Base-by-base conservation (phyloP, 163 green algal species). In the Volvox carteri region DNA sequence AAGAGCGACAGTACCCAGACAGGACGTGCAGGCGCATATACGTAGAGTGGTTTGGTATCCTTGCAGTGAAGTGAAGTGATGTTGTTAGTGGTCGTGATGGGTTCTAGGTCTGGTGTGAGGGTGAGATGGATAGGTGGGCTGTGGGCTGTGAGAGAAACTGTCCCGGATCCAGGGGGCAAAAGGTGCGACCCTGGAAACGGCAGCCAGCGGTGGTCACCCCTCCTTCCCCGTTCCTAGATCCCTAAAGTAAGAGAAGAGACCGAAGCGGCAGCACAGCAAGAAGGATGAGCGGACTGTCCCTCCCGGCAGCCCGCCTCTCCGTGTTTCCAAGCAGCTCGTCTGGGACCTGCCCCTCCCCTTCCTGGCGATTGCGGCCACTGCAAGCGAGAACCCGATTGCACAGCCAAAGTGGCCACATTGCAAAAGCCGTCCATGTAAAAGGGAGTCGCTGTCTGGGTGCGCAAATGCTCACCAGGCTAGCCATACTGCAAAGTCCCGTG, bases 391-490 rank as follows among this genome's bases (percentile, higher is more conserved):
- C 48, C 48, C 48, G 11, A 58, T 23, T 58, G 11, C 11, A 23
- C 14, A 58, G 12, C 48, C 48, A 14, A 23, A 58, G 48, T 58
- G 48, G 48, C 48, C 48, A 11, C 48, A 58, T 23, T 11, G 48
- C 12, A 58, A 11, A 58, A 23, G 48, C 28, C 9, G n/a, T 23
- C 2, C n/a, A 39, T 39, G 7, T 39, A 37, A 72, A 28, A 2
- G 60, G 25, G 19, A 23, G n/a, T 35, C 23, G 60, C 11, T 4
- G 28, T 72, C 37, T 39, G 19, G 60, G 25, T 7, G 9, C 28
- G 18, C 25, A 16, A 35, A 39, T 35, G 44, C 91, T 78, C 78
- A 94, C 92, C 92, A 95, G 0, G 68, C 84, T 41, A 94, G 65
- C 93, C 90, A 94, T 37, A 87, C 37, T 25, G 88, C 73, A 2